Percentiles rank a stretch among this genome's conserved stretches.
Evolutionary conservation across 768 basidiomycete species (phyloP).

Genomic region (Auriscalpium vulgare): DNA sequence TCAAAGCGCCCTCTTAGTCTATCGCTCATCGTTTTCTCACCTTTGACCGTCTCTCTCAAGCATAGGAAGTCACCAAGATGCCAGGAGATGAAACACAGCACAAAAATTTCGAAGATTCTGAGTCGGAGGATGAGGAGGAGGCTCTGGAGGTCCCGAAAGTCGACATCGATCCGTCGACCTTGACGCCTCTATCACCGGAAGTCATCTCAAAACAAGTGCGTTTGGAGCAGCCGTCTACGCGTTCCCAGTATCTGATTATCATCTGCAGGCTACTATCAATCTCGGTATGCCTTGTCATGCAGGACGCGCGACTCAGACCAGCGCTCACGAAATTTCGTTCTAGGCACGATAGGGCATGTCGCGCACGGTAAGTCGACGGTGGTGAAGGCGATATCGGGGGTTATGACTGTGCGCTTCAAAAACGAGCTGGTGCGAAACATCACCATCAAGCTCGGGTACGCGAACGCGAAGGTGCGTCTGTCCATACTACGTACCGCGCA

Average conservation of each 20-base stretch:
- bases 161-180: conserved; percentile 71
- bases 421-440: conserved; percentile 99
- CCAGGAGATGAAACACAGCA: conserved; percentile 59
- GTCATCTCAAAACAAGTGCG: conserved; percentile 88
- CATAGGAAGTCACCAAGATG: conserved; percentile 30
- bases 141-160: conserved; percentile 52
- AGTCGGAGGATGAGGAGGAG: conserved; percentile 55
- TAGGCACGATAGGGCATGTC: conserved; percentile 98
- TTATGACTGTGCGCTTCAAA: conserved; percentile 98
- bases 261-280: conserved; percentile 82
- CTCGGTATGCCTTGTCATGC: conserved; percentile 44
- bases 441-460: conserved; percentile 98
- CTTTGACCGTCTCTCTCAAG: no score
- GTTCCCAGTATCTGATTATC: not conserved
- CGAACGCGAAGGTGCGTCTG: conserved; percentile 88
- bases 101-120: conserved; percentile 60
- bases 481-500: not conserved
- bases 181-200: conserved; percentile 84
- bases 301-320: not conserved
- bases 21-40: no score
- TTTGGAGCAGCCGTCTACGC: not conserved
- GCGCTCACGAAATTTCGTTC: conserved; percentile 1
- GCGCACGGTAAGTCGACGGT: conserved; percentile 96
- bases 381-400: conserved; percentile 97
- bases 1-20: no score